Conservation (phyloP, 371 early-diverging fungal genomes). For the Zopfochytrium polystomum region DNA sequence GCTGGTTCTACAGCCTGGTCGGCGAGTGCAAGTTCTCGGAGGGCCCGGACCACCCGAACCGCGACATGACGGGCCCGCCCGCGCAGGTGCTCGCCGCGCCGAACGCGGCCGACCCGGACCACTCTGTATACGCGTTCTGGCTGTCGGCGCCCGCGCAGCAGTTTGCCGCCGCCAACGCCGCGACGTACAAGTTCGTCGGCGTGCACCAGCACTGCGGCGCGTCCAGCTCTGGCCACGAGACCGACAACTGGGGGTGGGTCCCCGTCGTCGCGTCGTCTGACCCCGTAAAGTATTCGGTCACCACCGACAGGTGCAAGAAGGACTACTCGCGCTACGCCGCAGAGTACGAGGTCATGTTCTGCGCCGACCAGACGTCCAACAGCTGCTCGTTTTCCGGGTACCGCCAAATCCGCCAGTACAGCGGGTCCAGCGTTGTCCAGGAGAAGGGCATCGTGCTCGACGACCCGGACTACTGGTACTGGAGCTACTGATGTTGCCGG, state of each 20-base stretch:
- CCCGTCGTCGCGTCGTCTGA: slow-evolving; percentile 1
- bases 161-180: background rate
- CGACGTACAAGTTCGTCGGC: slow-evolving; percentile 4
- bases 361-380: background rate
- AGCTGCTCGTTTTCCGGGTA: slow-evolving; percentile 4
- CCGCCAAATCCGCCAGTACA: background rate
- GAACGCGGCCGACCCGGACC: slow-evolving; percentile 4
- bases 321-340: slow-evolving; percentile 7
- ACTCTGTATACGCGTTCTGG: slow-evolving; percentile 4
- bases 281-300: background rate
- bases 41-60: slow-evolving; percentile 13
- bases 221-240: background rate
- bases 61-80: slow-evolving; percentile 10
- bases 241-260: slow-evolving; percentile 18
- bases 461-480: slow-evolving; percentile 5
- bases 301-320: slow-evolving; percentile 10
- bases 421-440: background rate
- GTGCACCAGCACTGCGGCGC: slow-evolving; percentile 13
- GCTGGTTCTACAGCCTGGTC: slow-evolving; percentile 8
- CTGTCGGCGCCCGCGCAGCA: background rate
- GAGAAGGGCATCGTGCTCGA: background rate
- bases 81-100: slow-evolving; percentile 5
- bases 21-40: slow-evolving; percentile 15
- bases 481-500: slow-evolving; percentile 7
- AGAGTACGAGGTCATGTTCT: slow-evolving; percentile 12